Base-by-base conservation (phyloP, 164 flowering plant genomes). In the Piper longum region DNA sequence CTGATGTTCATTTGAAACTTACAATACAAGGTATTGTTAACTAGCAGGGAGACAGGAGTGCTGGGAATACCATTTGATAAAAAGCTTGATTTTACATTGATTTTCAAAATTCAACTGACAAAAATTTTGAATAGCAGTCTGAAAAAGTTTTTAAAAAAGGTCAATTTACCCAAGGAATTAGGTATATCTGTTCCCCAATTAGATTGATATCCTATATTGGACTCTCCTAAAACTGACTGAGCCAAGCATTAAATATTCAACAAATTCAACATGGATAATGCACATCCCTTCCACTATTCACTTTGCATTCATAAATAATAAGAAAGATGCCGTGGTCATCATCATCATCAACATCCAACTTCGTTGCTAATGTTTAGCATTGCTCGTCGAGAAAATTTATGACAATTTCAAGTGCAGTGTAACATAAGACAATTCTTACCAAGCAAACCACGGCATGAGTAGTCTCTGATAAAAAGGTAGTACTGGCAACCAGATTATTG, bases 391-490 rank as follows among this genome's bases (percentile, higher is more conserved):
- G 52, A 48, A 5, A 48, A 9, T 48, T 2, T 14, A 48, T 48
- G 52, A 8, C 52, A 48, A 48, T 9, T 48, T 44, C 14, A 48
- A 9, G 52, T 8, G 14, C 12, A 9, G 12, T 48, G 8, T 9
- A 14, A 48, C 52, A 48, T 5, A 48, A 6, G 41, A 54, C 39
- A 63, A 54, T 8, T 5, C 85, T 75, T 85, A 95, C 99, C 96
- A 95, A 82, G 74, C 98, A 95, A 63, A 87, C 77, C 98, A 95
- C 89, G 61, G 98, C 85, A 13, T 82, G 75, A 41, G 96, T 89
- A 70, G 78, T 81, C 67, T 91, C 96, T 1, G 99, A 95, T 68
- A 75, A 85, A 62, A 89, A 95, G 13, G 96, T 87, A 62, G 99
- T 87, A 76, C 96, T 85, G 16, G 91, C 96, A 57, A 91, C 96